phyloP scores from a whole-genome alignment of 2,329 filamentous ascomycete species.

The Botrytis cinerea region DNA sequence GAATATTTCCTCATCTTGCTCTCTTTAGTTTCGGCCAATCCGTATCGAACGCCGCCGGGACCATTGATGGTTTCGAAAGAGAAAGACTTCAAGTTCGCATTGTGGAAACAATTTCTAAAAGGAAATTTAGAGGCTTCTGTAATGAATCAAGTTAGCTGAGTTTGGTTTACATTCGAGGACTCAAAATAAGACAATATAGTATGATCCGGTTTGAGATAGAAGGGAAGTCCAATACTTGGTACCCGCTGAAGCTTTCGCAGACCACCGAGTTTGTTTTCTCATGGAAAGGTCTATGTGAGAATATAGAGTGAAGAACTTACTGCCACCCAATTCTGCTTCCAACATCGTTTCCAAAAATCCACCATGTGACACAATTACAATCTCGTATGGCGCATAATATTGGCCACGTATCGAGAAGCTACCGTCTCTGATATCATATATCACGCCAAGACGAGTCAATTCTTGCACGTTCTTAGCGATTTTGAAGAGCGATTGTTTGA shows the following conservation, averaged over 20 bases:
- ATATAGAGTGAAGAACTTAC: background rate
- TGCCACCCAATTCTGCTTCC: background rate
- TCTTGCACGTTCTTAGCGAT: background rate
- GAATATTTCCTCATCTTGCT: background rate
- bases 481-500: background rate
- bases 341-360: background rate
- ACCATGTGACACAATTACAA: conserved; percentile 6
- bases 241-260: background rate
- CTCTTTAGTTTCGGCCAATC: background rate
- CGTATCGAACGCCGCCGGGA: background rate
- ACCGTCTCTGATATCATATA: background rate
- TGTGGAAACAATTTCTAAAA: background rate
- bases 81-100: background rate
- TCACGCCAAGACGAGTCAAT: background rate
- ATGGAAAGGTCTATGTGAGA: background rate
- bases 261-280: background rate
- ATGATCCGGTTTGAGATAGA: background rate
- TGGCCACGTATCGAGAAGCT: background rate
- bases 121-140: background rate
- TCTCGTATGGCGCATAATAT: background rate
- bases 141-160: background rate
- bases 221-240: background rate
- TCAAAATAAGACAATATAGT: rapidly evolving
- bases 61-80: background rate
- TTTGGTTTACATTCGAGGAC: rapidly evolving